These are phyloP conservation scores for Penicillium sp. DNA, from an alignment of 2,329 filamentous ascomycete genomes.

Conservation along the genomic window DNA sequence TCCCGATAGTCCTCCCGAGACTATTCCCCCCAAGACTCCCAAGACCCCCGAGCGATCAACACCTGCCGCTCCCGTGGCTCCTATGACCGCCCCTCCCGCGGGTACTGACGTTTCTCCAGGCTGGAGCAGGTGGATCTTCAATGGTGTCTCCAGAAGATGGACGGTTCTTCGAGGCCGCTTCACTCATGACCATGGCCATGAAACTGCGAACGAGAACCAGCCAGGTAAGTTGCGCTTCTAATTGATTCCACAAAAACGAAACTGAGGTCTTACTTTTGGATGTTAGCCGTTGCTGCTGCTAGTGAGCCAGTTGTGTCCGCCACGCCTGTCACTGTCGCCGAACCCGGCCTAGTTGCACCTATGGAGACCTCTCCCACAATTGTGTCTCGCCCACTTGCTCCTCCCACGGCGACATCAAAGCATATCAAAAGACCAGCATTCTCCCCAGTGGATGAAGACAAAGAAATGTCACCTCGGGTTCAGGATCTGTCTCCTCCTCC, in stretches of 20 bases:
- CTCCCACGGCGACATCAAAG: neutral
- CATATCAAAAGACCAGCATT: neutral
- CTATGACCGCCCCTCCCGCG: conserved; percentile 8
- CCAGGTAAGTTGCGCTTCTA: neutral
- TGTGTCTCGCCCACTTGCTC: neutral
- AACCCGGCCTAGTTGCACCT: neutral
- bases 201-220: neutral
- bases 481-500: neutral
- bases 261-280: neutral
- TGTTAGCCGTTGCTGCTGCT: neutral
- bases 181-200: conserved; percentile 1
- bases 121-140: conserved; percentile 22
- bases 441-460: neutral
- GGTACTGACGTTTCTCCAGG: conserved; percentile 6
- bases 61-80: conserved; percentile 4
- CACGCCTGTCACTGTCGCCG: neutral
- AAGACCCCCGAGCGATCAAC: conserved; percentile 7
- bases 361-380: neutral
- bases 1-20: neutral
- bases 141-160: conserved; percentile 22
- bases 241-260: neutral
- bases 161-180: conserved; percentile 21
- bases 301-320: conserved; percentile 4
- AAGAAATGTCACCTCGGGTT: neutral
- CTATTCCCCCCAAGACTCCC: neutral